Evolutionary conservation across 148 eudicot species (phyloP).

Genomic region (Chenopodium quinoa): DNA sequence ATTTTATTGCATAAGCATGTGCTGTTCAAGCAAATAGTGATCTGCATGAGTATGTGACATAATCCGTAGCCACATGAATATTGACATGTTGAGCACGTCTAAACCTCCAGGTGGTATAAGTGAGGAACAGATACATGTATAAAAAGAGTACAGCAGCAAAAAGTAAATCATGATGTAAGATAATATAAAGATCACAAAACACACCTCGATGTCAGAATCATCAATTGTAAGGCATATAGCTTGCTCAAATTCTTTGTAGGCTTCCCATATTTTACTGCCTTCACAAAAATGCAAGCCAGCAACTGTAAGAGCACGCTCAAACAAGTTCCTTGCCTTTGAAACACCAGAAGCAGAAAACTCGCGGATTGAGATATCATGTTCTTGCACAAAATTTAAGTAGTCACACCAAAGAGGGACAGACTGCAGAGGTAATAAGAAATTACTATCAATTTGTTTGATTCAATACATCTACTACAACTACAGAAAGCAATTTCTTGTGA

Average conservation of each 20-base stretch:
- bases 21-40: not conserved
- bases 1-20: not conserved
- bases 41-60: not conserved
- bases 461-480: not conserved
- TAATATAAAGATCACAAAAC: conserved; percentile 16
- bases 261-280: conserved; percentile 84
- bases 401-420: conserved; percentile 89
- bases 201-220: conserved; percentile 50
- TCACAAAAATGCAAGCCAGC: conserved; percentile 84
- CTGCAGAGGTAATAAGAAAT: conserved; percentile 42
- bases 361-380: conserved; percentile 61
- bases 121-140: not conserved
- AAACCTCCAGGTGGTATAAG: not conserved
- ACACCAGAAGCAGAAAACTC: conserved; percentile 63
- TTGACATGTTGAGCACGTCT: not conserved
- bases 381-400: conserved; percentile 71
- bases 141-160: conserved; percentile 1
- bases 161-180: not conserved
- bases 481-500: not conserved
- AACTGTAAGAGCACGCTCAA: conserved; percentile 91
- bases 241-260: conserved; percentile 81
- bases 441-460: conserved; percentile 1
- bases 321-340: conserved; percentile 68
- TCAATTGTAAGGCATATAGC: conserved; percentile 52
- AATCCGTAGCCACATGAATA: not conserved